Base-by-base conservation (phyloP, 768 basidiomycete species). In the Leccinum fibrillosum region DNA sequence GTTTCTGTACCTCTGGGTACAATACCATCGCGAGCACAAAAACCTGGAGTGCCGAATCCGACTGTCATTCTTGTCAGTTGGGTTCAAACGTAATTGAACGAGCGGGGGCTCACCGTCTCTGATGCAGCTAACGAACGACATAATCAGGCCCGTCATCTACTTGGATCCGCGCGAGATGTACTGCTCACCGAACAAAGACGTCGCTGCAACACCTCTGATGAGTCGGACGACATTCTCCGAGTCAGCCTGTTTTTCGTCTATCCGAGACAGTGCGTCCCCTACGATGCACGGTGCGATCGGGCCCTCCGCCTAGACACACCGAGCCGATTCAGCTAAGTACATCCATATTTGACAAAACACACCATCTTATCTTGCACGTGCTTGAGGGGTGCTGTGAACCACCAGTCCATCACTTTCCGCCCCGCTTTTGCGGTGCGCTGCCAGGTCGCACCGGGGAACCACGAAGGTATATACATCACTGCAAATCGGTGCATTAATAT, bases 21-120 rank as follows among this genome's bases (percentile, higher is more conserved):
- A 56, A 19, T 7, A 59, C 50, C 58, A 59, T 59, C 44, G 55
- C 58, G 2, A 59, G 58, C 15, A 59, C 49, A 15, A 59, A 35
- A 1, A 48, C 50, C 37, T 48, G 39, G 12, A 59, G 15, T 12
- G 17, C 44, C 26, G 55, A 56, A 32, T 59, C 58, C 11, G 58
- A 56, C 58, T 59, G 25, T 59, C 50, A 5, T 23, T 13, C 35
- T 32, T 15, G 7, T 56, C 23, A 19, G 32, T 26, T 11, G 15
- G 19, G 39, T 52, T 32, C 26, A 37, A 28, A 13, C 3, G 4
- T 39, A 3, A 11, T 30, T 26, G 9, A 30, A 25, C 23, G 8
- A n/a, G 23, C 17, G 4, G 11, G 17, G 17, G 17, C 58, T 57
- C 17, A 56, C 55, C 19, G 58, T 59, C 34, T 59, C 58, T 3